These are phyloP conservation scores for Sclerotinia borealis DNA, from an alignment of 2,329 filamentous ascomycete genomes.

Conservation along the genomic window DNA sequence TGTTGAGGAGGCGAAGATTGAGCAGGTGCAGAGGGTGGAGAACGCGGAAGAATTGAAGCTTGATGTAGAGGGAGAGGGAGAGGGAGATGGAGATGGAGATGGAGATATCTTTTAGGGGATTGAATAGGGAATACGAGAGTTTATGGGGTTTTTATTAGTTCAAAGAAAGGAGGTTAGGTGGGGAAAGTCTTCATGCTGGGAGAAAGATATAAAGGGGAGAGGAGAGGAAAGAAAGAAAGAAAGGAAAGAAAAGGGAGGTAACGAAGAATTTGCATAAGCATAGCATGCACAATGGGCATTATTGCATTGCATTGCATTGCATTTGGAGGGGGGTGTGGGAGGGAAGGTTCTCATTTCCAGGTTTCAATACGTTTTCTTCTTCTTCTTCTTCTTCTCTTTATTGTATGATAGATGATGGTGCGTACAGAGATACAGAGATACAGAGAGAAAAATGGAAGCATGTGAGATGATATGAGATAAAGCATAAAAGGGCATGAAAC, in stretches of 20 bases:
- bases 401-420: background rate
- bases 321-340: no score
- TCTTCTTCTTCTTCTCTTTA: background rate
- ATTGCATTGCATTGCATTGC: no score
- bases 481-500: background rate
- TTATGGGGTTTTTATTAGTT: no score
- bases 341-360: background rate
- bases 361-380: no score
- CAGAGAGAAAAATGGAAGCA: no score
- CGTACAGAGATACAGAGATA: background rate
- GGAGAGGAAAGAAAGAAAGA: background rate
- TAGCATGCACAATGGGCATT: background rate
- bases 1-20: constrained; percentile 10
- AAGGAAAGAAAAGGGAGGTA: background rate
- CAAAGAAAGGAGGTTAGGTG: background rate
- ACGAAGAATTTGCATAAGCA: background rate
- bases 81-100: background rate
- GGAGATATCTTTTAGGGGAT: background rate
- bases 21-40: background rate
- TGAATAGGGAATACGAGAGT: background rate
- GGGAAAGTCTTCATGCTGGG: no score
- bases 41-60: background rate
- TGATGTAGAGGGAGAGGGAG: background rate
- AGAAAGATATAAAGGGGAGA: no score
- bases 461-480: background rate